Conservation (phyloP, 2,329 filamentous ascomycete species). For the Aspergillus uvarum region DNA sequence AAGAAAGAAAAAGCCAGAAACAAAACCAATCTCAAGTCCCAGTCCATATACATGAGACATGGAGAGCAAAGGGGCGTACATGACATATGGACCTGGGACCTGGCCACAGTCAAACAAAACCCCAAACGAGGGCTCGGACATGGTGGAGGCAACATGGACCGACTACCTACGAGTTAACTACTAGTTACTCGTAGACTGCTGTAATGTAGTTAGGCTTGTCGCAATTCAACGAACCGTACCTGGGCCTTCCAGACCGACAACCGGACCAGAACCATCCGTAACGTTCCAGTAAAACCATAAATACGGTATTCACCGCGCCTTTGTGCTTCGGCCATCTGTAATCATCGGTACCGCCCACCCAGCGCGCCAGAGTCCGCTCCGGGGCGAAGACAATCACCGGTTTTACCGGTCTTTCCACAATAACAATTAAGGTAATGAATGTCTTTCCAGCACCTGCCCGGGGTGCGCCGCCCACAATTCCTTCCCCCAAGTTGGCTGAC, state of each 20-base stretch:
- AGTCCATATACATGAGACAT: background rate
- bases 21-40: too few relatives aligned
- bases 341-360: background rate
- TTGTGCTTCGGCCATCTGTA: background rate
- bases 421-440: background rate
- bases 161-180: too few relatives aligned
- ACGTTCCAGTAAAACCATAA: background rate
- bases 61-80: background rate
- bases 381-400: slow-evolving; percentile 8
- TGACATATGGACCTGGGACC: background rate
- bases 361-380: slow-evolving; percentile 12
- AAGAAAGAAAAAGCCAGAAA: background rate
- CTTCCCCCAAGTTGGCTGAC: slow-evolving; percentile 24
- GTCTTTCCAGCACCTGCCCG: slow-evolving; percentile 20
- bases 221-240: background rate
- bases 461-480: slow-evolving; percentile 33
- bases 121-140: background rate
- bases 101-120: background rate
- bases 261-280: background rate
- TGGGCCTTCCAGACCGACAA: background rate
- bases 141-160: background rate
- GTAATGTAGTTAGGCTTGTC: background rate
- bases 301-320: background rate
- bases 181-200: too few relatives aligned
- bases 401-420: background rate